phyloP scores from a whole-genome alignment of 192 early-diverging fungal genomes.

The Gryganskiella cystojenkinii region DNA sequence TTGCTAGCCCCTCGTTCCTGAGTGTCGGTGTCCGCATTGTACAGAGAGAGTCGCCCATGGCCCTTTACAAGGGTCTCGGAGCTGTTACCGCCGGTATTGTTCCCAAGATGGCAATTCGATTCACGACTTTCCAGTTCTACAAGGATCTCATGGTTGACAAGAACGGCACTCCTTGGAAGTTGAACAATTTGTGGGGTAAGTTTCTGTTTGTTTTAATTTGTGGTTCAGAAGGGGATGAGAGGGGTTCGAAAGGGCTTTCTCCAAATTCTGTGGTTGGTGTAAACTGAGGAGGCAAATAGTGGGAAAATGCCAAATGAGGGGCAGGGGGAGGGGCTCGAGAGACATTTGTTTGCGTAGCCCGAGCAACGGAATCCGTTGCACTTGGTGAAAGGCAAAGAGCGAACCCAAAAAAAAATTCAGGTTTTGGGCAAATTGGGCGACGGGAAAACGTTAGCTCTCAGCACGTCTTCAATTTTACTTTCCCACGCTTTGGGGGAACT shows the following conservation, averaged over 20 bases:
- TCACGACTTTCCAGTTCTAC: slow-evolving; percentile 95
- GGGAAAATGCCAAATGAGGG: no score
- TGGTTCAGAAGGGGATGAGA: slow-evolving; percentile 5
- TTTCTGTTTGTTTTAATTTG: slow-evolving; percentile 9
- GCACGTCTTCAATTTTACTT: slow-evolving; percentile 7
- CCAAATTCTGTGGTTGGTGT: no score
- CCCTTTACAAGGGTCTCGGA: slow-evolving; percentile 97
- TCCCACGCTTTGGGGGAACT: slow-evolving; percentile 8
- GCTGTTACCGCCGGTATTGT: slow-evolving; percentile 97
- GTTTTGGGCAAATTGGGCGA: not conserved
- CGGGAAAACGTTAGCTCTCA: not conserved
- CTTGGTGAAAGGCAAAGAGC: not conserved
- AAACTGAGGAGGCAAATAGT: no score
- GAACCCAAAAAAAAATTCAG: no score
- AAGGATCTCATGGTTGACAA: slow-evolving; percentile 81
- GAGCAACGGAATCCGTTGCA: not conserved
- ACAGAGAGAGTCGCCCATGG: slow-evolving; percentile 85
- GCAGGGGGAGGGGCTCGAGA: no score
- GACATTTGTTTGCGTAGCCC: no score
- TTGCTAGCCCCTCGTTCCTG: slow-evolving; percentile 69
- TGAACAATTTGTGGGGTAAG: slow-evolving; percentile 53
- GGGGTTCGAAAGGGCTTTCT: not conserved
- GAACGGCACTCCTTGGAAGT: slow-evolving; percentile 78
- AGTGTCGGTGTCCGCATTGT: slow-evolving; percentile 88
- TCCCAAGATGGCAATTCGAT: slow-evolving; percentile 99